Evolutionary conservation across 148 eudicot species (phyloP).

Genomic region (Cornus suecica): DNA sequence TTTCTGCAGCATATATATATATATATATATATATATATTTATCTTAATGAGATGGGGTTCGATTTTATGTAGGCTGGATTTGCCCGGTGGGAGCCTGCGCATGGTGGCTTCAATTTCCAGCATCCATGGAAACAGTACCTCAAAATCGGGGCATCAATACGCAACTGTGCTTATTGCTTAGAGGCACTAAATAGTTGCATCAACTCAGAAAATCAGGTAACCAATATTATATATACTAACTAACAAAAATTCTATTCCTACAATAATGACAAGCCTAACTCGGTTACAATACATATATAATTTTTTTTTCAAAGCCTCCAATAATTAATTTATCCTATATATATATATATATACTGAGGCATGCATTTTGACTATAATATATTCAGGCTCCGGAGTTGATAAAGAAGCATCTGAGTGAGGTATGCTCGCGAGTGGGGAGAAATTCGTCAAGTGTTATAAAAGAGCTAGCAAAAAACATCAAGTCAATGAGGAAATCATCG

Average conservation of each 20-base stretch:
- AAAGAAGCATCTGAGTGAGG: slow-evolving; percentile 43
- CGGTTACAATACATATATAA: no score
- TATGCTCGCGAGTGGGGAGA: slow-evolving; percentile 47
- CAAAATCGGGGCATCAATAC: slow-evolving; percentile 56
- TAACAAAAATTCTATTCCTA: no score
- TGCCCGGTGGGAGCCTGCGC: slow-evolving; percentile 52
- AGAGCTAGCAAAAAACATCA: slow-evolving; percentile 48
- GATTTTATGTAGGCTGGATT: no score
- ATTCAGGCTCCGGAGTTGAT: slow-evolving; percentile 65
- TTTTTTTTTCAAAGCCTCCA: no score
- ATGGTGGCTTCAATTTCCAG: slow-evolving; percentile 60
- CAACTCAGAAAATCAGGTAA: slow-evolving; percentile 56
- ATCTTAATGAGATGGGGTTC: no score
- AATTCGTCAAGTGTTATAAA: slow-evolving; percentile 56
- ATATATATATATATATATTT: background rate
- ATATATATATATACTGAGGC: no score
- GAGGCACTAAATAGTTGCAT: slow-evolving; percentile 59
- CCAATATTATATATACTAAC: no score
- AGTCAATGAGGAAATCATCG: slow-evolving; percentile 52
- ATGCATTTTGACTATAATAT: background rate
- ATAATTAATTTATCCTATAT: background rate
- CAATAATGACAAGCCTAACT: no score
- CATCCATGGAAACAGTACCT: slow-evolving; percentile 91
- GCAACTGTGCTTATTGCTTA: slow-evolving; percentile 67
- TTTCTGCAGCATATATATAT: no score